These are phyloP conservation scores for Aspergillus candidus DNA, from an alignment of 2,329 filamentous ascomycete genomes.

Conservation along the genomic window DNA sequence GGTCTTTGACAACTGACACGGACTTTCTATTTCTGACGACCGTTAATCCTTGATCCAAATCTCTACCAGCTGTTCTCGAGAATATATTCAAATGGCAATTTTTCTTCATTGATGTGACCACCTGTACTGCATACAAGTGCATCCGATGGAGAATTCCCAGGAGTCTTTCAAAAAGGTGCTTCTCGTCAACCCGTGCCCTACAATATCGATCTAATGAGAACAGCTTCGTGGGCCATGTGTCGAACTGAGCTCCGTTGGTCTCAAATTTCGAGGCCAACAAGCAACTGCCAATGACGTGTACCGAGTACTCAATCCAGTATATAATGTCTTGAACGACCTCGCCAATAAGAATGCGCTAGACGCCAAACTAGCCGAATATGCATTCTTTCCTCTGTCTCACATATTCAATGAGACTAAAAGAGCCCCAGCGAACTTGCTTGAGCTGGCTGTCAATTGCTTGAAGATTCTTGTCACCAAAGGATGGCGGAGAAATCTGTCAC, in stretches of 20 bases:
- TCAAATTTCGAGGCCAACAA: constrained; percentile 45
- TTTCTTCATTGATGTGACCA: not conserved
- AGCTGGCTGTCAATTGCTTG: constrained; percentile 70
- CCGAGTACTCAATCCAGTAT: constrained; percentile 42
- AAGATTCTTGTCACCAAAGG: constrained; percentile 67
- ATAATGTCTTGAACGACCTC: constrained; percentile 35
- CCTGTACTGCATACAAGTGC: not conserved
- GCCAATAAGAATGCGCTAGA: constrained; percentile 51
- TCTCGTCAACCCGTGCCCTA: not conserved
- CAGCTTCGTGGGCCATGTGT: constrained; percentile 56
- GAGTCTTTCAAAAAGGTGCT: constrained; percentile 38
- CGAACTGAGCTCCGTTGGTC: constrained; percentile 50
- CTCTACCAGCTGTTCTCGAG: not conserved
- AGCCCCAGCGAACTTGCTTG: constrained; percentile 63
- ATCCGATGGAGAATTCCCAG: constrained; percentile 34
- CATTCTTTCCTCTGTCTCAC: constrained; percentile 87
- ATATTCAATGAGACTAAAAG: constrained; percentile 71
- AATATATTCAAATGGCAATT: too few relatives aligned
- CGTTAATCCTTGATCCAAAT: too few relatives aligned
- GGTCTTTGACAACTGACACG: too few relatives aligned
- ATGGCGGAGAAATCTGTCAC: constrained; percentile 67
- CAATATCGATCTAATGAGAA: constrained; percentile 15
- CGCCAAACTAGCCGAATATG: constrained; percentile 81
- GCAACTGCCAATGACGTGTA: constrained; percentile 43
- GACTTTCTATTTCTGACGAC: too few relatives aligned